These are phyloP conservation scores for Phytophthora vignae DNA, from an alignment of 352 stramenopile species.

Conservation along the genomic window DNA sequence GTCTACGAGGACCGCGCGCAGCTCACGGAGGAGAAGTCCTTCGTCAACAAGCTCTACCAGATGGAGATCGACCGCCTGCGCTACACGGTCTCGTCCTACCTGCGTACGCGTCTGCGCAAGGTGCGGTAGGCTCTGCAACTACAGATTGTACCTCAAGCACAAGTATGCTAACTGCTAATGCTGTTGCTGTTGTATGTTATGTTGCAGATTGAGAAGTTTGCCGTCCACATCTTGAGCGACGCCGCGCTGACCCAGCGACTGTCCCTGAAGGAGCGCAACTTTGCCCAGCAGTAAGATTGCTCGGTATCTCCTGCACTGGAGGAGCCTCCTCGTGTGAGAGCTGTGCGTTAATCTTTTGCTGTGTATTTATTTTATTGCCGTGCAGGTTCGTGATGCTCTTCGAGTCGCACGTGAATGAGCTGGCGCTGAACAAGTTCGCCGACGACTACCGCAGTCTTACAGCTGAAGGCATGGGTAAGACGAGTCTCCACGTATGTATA, in stretches of 20 bases:
- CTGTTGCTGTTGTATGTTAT: neutral
- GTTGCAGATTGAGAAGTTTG: constrained; percentile 80
- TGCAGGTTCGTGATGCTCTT: constrained; percentile 64
- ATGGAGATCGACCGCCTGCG: constrained; percentile 90
- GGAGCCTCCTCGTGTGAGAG: neutral
- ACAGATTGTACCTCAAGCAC: no score
- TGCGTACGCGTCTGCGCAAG: constrained; percentile 81
- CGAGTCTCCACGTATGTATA: neutral
- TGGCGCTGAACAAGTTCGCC: constrained; percentile 69
- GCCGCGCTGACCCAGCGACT: constrained; percentile 56
- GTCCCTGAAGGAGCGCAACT: constrained; percentile 77
- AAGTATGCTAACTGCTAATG: no score
- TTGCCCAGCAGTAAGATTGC: constrained; percentile 67
- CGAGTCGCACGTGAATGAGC: constrained; percentile 78
- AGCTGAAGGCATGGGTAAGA: constrained; percentile 74
- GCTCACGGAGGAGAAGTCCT: constrained; percentile 81
- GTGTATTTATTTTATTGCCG: constrained; percentile 8
- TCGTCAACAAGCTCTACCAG: constrained; percentile 89
- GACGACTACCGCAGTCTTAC: constrained; percentile 67
- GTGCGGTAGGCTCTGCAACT: constrained; percentile 19
- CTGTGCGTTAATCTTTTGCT: neutral
- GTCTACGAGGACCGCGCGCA: constrained; percentile 68
- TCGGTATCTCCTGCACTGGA: constrained; percentile 6
- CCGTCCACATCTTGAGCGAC: constrained; percentile 64
- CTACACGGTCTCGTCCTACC: constrained; percentile 87